Base-by-base conservation (phyloP, 2,329 filamentous ascomycete genomes). In the Pseudophaeomoniella oleicola region DNA sequence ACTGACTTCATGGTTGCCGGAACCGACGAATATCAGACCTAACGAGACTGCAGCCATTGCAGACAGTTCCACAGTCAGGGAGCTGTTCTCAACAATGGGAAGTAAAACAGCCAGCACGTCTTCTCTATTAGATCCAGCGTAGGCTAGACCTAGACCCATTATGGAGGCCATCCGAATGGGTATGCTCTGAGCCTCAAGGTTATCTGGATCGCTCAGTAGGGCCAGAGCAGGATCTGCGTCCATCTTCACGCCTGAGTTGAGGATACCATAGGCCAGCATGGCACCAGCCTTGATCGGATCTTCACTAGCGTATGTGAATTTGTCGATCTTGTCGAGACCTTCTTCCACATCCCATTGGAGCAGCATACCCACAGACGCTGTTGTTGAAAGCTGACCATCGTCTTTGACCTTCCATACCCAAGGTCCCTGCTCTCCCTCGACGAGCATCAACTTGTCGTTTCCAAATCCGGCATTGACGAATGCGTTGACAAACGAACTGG, bases 391-490 rank as follows among this genome's bases (percentile, higher is more conserved):
- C 86, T 94, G 94, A 44, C 90, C 90, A 51, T 94, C 87, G 30
- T 92, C 86, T 62, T 98, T 98, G 14, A 92, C 96, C 67, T 96
- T 98, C 85, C 86, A 98, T 3, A 98, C 84, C 88, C 90, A 98
- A 44, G 81, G 83, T 49, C 81, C 78, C 64, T 93, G 92, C 44
- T 86, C 79, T 40, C 83, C 79, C 14, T 90, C 81, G 30, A 85
- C 79, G 39, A 96, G 67, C 88, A 98, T 94, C 75, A 98, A 81
- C 69, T 94, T 96, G 59, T 98, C 90, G 39, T 87, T 82, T 31
- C 86, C 83, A 49, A 86, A 98, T 19, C 90, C 90, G 37, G 90
- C 87, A 49, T 98, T 98, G 43, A 90, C 86, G 51, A 98, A 96
- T 0, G 82, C 84, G 53, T 98, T 98, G 45, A 98, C 92, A 48